Evolutionary conservation across 495 filamentous ascomycete species (phyloP).

Genomic region (Amniculicola lignicola): DNA sequence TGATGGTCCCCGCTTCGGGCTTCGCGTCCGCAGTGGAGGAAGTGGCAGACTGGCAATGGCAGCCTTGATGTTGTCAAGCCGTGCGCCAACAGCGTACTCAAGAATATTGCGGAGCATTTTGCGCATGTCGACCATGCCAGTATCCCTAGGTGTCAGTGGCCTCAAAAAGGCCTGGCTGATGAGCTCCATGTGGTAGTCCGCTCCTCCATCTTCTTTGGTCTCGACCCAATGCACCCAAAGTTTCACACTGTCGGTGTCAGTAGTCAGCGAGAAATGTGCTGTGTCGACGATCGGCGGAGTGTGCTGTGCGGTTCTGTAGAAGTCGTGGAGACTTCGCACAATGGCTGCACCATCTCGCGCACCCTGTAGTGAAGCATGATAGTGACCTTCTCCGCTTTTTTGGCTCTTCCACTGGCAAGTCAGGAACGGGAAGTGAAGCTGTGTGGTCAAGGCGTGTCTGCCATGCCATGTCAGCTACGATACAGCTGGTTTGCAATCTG

Average conservation of each 20-base stretch:
- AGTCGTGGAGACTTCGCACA: slow-evolving; percentile 11
- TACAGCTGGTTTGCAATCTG: slow-evolving; percentile 4
- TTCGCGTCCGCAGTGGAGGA: slow-evolving; percentile 19
- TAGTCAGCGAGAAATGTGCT: slow-evolving; percentile 17
- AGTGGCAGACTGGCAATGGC: slow-evolving; percentile 15
- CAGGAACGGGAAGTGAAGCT: slow-evolving; percentile 14
- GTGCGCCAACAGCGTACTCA: slow-evolving; percentile 18
- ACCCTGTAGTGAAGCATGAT: slow-evolving; percentile 16
- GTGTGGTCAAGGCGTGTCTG: slow-evolving; percentile 13
- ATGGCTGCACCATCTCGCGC: slow-evolving; percentile 6
- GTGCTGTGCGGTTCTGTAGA: slow-evolving; percentile 11
- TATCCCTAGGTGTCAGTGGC: slow-evolving; percentile 13
- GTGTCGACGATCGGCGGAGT: slow-evolving; percentile 11
- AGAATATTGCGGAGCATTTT: slow-evolving; percentile 21
- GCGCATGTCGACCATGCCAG: slow-evolving; percentile 14
- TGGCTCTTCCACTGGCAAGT: slow-evolving; percentile 18
- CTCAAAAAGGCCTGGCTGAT: slow-evolving; percentile 15
- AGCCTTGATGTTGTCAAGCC: slow-evolving; percentile 16
- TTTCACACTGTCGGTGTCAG: slow-evolving; percentile 15
- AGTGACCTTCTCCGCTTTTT: slow-evolving; percentile 18
- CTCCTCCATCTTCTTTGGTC: slow-evolving; percentile 17
- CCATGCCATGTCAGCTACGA: slow-evolving; percentile 11
- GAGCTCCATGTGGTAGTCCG: slow-evolving; percentile 14
- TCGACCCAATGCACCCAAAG: slow-evolving; percentile 13
- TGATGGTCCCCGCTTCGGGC: slow-evolving; percentile 18